phyloP scores from a whole-genome alignment of 2,329 filamentous ascomycete genomes.

The Ceratocystis huliohia region DNA sequence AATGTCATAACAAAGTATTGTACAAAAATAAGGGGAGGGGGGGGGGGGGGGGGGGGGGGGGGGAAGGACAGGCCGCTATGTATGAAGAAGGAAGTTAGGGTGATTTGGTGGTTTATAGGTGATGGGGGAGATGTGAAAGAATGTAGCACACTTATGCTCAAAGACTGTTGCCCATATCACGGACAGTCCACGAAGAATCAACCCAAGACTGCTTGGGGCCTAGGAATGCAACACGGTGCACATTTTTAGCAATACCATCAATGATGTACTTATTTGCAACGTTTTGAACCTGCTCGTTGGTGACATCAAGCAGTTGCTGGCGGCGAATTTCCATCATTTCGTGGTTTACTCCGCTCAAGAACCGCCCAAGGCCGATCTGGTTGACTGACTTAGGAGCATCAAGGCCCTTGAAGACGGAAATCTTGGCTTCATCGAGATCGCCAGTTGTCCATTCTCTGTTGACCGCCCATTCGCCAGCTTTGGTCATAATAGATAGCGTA shows the following conservation, averaged over 20 bases:
- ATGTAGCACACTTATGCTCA: not conserved
- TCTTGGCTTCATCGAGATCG: conserved; percentile 90
- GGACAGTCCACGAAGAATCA: conserved; percentile 58
- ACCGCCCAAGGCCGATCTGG: conserved; percentile 73
- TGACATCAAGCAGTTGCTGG: conserved; percentile 77
- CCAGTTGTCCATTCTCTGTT: conserved; percentile 69
- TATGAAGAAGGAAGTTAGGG: too few relatives aligned
- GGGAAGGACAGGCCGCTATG: too few relatives aligned
- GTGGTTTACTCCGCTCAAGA: conserved; percentile 72
- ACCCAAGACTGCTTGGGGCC: conserved; percentile 75
- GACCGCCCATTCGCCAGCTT: conserved; percentile 69
- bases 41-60: not conserved
- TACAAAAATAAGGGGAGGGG: not conserved
- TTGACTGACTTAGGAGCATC: conserved; percentile 83
- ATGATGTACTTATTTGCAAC: conserved; percentile 76
- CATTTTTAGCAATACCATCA: conserved; percentile 45
- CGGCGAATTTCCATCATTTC: conserved; percentile 80
- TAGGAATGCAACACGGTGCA: conserved; percentile 58
- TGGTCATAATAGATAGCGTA: conserved; percentile 70
- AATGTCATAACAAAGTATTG: conserved; percentile 17
- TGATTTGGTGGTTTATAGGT: too few relatives aligned
- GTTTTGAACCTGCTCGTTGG: conserved; percentile 61
- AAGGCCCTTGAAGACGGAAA: conserved; percentile 81
- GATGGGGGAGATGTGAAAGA: not conserved
- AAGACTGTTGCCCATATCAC: conserved; percentile 54